These are phyloP conservation scores for Cucumis hystrix DNA, from an alignment of 306 rosid species.

Conservation along the genomic window DNA sequence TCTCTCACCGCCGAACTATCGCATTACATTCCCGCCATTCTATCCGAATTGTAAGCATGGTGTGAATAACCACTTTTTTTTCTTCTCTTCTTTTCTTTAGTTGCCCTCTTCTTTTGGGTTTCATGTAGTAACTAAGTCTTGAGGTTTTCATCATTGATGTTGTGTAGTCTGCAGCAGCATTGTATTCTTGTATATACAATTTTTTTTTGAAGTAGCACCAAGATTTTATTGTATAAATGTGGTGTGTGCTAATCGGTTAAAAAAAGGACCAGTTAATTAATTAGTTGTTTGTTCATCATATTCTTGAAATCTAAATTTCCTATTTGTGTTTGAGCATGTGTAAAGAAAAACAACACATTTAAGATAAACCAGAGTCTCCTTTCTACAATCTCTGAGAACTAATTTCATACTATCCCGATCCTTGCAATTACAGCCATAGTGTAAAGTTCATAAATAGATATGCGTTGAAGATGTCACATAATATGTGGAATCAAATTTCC, in stretches of 20 bases:
- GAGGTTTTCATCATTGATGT: background rate
- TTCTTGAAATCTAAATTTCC: background rate
- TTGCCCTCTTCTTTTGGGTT: background rate
- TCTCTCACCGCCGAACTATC: constrained; percentile 92
- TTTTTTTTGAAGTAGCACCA: background rate
- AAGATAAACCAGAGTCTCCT: background rate
- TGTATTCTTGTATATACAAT: background rate
- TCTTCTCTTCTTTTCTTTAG: background rate
- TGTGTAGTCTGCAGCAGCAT: background rate
- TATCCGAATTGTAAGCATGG: constrained; percentile 56
- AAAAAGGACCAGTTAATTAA: background rate
- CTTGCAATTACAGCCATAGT: background rate
- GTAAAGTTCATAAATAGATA: background rate
- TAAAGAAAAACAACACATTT: no score
- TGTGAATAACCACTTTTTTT: background rate
- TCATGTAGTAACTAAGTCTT: background rate
- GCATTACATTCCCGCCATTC: constrained; percentile 93
- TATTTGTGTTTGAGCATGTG: no score
- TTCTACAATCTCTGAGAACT: background rate
- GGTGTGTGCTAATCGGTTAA: background rate
- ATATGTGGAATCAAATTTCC: background rate
- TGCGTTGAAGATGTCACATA: background rate
- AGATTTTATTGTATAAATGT: background rate
- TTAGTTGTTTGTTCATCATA: background rate
- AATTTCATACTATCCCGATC: background rate